These are phyloP conservation scores for Talaromyces sp. DNA, from an alignment of 2,329 filamentous ascomycete genomes.

Conservation along the genomic window DNA sequence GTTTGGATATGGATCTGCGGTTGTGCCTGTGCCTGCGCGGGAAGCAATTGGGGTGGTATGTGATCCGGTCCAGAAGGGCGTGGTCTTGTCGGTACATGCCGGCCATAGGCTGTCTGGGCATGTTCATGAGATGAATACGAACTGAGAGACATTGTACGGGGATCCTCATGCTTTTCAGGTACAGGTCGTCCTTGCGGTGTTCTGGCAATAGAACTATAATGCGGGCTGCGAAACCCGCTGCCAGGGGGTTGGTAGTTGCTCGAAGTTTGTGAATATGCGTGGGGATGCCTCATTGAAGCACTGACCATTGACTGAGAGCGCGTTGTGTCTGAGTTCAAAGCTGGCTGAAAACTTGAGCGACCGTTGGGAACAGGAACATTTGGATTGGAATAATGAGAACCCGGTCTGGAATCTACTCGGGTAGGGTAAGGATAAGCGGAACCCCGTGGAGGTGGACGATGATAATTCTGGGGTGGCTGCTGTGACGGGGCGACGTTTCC, in stretches of 20 bases:
- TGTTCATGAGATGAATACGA: constrained; percentile 71
- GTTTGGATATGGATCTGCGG: neutral
- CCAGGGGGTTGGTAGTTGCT: constrained; percentile 46
- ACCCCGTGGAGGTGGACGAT: constrained; percentile 59
- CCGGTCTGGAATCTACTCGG: constrained; percentile 59
- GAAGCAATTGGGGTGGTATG: constrained; percentile 17
- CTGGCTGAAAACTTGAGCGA: constrained; percentile 60
- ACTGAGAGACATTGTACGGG: constrained; percentile 94
- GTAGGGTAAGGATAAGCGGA: constrained; percentile 68
- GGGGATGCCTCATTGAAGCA: constrained; percentile 59
- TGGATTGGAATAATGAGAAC: constrained; percentile 55
- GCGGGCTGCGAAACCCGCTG: constrained; percentile 71
- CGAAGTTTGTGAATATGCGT: constrained; percentile 61
- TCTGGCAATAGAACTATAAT: constrained; percentile 65
- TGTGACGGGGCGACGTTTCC: constrained; percentile 8
- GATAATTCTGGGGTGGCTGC: constrained; percentile 49
- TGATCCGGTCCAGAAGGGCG: constrained; percentile 49
- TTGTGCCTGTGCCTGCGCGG: constrained; percentile 20
- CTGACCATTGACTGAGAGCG: constrained; percentile 84
- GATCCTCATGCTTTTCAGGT: constrained; percentile 86
- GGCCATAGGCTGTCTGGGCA: constrained; percentile 75
- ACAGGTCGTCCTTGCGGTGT: constrained; percentile 89
- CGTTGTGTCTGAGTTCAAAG: constrained; percentile 78
- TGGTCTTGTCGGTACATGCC: constrained; percentile 76
- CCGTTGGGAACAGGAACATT: constrained; percentile 43